phyloP scores from a whole-genome alignment of 2,329 filamentous ascomycete genomes.

The Aspergillus pseudotamarii region DNA sequence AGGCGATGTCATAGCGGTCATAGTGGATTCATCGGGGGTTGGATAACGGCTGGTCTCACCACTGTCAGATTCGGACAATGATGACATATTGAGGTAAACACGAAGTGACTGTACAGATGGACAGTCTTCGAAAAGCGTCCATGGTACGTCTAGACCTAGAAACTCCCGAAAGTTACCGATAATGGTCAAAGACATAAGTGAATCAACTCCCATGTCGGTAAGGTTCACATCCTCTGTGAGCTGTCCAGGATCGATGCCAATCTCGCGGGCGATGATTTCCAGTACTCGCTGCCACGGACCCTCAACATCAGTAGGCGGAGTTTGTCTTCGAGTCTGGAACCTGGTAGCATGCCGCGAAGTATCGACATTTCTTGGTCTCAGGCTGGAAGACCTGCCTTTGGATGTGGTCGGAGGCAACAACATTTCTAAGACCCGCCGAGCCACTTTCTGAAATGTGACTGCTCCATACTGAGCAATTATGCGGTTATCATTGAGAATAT shows the following conservation, averaged over 20 bases:
- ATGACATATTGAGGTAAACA: background rate
- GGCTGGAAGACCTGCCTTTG: background rate
- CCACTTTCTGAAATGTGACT: background rate
- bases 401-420: background rate
- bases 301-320: no score
- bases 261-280: background rate
- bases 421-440: background rate
- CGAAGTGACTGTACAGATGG: background rate
- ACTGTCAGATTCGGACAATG: background rate
- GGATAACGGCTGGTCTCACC: background rate
- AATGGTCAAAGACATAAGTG: background rate
- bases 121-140: background rate
- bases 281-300: background rate
- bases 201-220: constrained; percentile 3
- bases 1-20: background rate
- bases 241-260: background rate
- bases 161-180: background rate
- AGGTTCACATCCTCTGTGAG: background rate
- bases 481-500: background rate
- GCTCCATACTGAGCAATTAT: background rate
- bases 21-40: background rate
- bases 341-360: no score
- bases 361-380: background rate
- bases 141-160: background rate
- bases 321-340: background rate